Base-by-base conservation (phyloP, 164 flowering plant genomes). In the Pachysandra terminalis region DNA sequence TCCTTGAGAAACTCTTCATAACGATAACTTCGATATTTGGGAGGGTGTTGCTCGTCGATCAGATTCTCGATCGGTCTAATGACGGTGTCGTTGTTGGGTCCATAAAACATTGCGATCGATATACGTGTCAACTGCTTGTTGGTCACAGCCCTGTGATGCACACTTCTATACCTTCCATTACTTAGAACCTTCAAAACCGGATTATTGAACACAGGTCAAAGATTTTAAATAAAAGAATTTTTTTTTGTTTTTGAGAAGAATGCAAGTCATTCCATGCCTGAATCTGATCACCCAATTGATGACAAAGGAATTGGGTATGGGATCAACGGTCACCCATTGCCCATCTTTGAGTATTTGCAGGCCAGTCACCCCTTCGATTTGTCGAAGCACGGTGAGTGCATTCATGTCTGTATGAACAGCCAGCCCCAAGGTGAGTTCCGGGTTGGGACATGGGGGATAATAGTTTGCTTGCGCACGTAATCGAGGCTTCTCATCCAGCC, bases 381-480 rank as follows among this genome's bases (percentile, higher is more conserved):
- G 72, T 12, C 24, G 25, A 6, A 77, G 63, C 8, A 70, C 14
- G 0, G 75, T 73, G 53, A 73, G 57, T 9, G 71, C 72, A 49
- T 5, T 10, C 5, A 59, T 12, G 54, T 66, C 75, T 9, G 79
- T 73, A 26, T 77, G 80, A 23, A 49, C 72, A 45, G 59, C 21
- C 21, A 77, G 68, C 0, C 80, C 80, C 52, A 69, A 23, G 32
- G 73, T 77, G 10, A 67, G 69, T 54, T 77, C 77, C 40, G 80
- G 80, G 10, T 73, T 32, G 3, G 77, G 76, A 53, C 80, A 77
- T 58, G 74, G 77, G 1, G 80, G 80, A 54, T 73, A 73, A 40
- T 40, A 69, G 48, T 69, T 77, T 10, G 62, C 65, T 21, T 77
- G 73, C 9, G 68, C 61, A 9, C n/a, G 55, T 7, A 16, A 2